These are phyloP conservation scores for Hymenoscyphus fraxineus DNA, from an alignment of 2,329 filamentous ascomycete genomes.

Conservation along the genomic window DNA sequence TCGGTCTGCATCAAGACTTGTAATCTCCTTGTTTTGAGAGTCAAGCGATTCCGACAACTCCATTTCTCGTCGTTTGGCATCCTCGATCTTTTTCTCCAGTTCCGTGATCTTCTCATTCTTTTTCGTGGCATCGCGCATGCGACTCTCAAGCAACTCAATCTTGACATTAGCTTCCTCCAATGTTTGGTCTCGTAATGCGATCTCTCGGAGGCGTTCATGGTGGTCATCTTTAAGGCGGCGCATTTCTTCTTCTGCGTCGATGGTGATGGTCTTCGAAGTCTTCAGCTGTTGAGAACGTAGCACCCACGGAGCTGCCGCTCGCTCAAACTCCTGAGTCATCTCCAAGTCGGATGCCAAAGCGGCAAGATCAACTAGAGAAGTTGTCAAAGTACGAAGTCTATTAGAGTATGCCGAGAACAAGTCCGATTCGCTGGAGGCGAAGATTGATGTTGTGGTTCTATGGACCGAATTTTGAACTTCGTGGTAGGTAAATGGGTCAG, in stretches of 20 bases:
- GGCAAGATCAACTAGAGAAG: conserved; percentile 66
- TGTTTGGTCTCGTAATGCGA: conserved; percentile 72
- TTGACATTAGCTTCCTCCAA: conserved; percentile 86
- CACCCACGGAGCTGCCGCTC: conserved; percentile 74
- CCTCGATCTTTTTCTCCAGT: conserved; percentile 57
- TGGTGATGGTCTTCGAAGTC: conserved; percentile 72
- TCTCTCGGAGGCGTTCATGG: conserved; percentile 67
- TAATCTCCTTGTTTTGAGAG: conserved; percentile 64
- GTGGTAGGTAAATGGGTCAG: conserved; percentile 60
- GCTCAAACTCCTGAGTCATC: conserved; percentile 76
- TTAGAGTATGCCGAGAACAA: conserved; percentile 65
- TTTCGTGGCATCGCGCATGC: conserved; percentile 78
- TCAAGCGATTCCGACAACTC: conserved; percentile 61
- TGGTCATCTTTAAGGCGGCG: conserved; percentile 76
- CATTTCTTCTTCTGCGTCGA: conserved; percentile 83
- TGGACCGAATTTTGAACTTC: conserved; percentile 65
- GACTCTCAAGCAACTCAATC: conserved; percentile 85
- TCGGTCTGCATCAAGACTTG: conserved; percentile 59
- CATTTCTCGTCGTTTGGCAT: conserved; percentile 47
- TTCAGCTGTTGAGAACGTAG: conserved; percentile 77
- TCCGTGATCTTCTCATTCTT: conserved; percentile 68
- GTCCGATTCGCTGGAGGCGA: conserved; percentile 59
- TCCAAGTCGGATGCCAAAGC: conserved; percentile 66
- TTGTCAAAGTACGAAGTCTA: conserved; percentile 62
- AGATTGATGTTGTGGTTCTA: conserved; percentile 49